Conservation (phyloP, 192 early-diverging fungal species). For the Coemansia sp. region DNA sequence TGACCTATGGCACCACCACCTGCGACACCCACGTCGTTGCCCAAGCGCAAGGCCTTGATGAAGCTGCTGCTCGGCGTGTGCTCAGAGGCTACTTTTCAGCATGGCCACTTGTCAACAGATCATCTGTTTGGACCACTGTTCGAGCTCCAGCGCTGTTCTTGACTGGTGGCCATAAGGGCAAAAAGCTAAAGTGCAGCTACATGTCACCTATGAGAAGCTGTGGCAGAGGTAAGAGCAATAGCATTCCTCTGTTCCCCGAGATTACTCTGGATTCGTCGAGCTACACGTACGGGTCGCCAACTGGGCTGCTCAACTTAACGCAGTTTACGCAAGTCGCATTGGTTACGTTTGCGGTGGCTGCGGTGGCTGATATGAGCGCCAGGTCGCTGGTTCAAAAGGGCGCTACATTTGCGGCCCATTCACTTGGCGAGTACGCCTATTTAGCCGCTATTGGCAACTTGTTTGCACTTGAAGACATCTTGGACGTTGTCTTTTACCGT, state of each 20-base stretch:
- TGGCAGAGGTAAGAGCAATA: neutral
- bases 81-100: constrained; percentile 21
- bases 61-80: constrained; percentile 8
- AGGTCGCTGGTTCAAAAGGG: constrained; percentile 76
- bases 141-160: constrained; percentile 39
- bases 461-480: constrained; percentile 71
- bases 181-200: constrained; percentile 76
- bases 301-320: constrained; percentile 82
- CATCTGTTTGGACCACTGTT: neutral
- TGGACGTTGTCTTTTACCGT: constrained; percentile 91
- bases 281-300: constrained; percentile 79
- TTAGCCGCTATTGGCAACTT: constrained; percentile 77
- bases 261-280: constrained; percentile 67
- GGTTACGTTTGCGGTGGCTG: constrained; percentile 79
- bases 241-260: constrained; percentile 16
- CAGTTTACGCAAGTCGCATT: constrained; percentile 93
- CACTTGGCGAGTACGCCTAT: constrained; percentile 89
- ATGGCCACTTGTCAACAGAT: constrained; percentile 1
- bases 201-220: constrained; percentile 26
- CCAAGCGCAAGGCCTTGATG: neutral
- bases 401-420: constrained; percentile 87
- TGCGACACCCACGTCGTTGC: constrained; percentile 11
- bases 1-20: neutral
- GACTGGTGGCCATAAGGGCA: constrained; percentile 94
- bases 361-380: constrained; percentile 81